phyloP scores from a whole-genome alignment of 345 rosid species.

The Cochlearia excelsa region DNA sequence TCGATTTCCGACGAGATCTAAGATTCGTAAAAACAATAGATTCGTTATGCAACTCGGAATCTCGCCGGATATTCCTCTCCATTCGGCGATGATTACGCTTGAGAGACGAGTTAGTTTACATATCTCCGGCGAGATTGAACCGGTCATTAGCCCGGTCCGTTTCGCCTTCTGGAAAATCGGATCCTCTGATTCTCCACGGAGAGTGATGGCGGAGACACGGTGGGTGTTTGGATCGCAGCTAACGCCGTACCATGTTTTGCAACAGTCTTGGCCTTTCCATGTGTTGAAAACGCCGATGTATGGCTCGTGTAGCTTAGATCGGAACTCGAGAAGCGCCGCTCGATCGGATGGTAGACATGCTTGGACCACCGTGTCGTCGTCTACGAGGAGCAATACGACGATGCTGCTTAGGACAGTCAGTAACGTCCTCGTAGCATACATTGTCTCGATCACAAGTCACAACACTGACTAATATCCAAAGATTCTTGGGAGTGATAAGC shows the following conservation, averaged over 20 bases:
- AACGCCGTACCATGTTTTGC: slow-evolving; percentile 71
- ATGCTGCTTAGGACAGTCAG: background rate
- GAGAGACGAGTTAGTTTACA: slow-evolving; percentile 61
- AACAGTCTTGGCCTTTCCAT: slow-evolving; percentile 69
- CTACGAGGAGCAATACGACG: slow-evolving; percentile 25
- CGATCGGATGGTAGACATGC: slow-evolving; percentile 56
- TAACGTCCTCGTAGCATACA: slow-evolving; percentile 12
- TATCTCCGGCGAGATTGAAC: slow-evolving; percentile 57
- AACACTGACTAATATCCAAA: background rate
- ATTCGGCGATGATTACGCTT: slow-evolving; percentile 59
- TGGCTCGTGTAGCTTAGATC: slow-evolving; percentile 59
- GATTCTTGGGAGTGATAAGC: slow-evolving; percentile 19
- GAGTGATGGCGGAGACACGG: slow-evolving; percentile 63
- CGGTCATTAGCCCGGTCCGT: slow-evolving; percentile 71
- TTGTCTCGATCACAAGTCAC: background rate
- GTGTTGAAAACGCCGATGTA: slow-evolving; percentile 70
- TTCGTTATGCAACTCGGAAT: slow-evolving; percentile 59
- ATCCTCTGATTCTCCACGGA: slow-evolving; percentile 86
- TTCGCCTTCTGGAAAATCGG: slow-evolving; percentile 66
- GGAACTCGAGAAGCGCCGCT: slow-evolving; percentile 53
- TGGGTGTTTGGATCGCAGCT: slow-evolving; percentile 58
- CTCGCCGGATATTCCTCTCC: slow-evolving; percentile 70
- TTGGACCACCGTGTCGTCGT: slow-evolving; percentile 31
- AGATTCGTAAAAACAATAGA: slow-evolving; percentile 47
- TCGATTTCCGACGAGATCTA: slow-evolving; percentile 71